Evolutionary conservation across 305 asterid genomes (phyloP), one percentile per base, ranked within the genome.

Genomic region (Ilex paraguariensis): DNA sequence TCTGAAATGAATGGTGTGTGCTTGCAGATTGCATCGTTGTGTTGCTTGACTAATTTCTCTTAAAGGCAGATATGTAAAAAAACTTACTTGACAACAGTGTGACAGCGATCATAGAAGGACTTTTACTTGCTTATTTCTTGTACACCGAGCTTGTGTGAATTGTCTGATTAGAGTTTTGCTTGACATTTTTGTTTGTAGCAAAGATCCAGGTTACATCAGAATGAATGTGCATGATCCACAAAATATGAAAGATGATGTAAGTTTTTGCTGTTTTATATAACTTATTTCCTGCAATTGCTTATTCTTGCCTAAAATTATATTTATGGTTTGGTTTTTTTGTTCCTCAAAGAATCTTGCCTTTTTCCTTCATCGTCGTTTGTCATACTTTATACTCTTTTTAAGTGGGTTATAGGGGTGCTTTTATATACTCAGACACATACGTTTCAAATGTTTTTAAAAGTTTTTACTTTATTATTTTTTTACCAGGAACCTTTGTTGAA

Each of bases 171-270:
- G 77, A 66, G 66, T 55, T 31, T 61, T 55, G 31, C 30, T 31
- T 59, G 58, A 8, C 56, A 59, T 70, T 63, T 54, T 50, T 59
- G 57, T 68, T 68, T 87, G 82, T 76, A 93, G 99, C 76, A 90
- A 90, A 83, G 95, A 93, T 78, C 99, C 99, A 61, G 99, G 99
- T 70, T 93, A 63, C 75, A 81, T 93, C 81, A 81, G 81, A 59
- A 78, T 78, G 86, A 83, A 82, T 71, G 66, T 60, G 49, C 87
- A 68, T 32, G 89, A 85, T 64, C 72, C 83, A 54, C 87, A 74
- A 70, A 84, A 79, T 73, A 75, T 70, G 75, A 90, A 85, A 79
- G 99, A 93, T 76, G 96, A 87, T 77, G 98, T 90, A 81, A 84
- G 95, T 77, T 48, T 31, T 66, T 50, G 46, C 53, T n/a, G 42